These are phyloP conservation scores for Leptodermis oblonga DNA, from an alignment of 257 asterid species.

Conservation along the genomic window DNA sequence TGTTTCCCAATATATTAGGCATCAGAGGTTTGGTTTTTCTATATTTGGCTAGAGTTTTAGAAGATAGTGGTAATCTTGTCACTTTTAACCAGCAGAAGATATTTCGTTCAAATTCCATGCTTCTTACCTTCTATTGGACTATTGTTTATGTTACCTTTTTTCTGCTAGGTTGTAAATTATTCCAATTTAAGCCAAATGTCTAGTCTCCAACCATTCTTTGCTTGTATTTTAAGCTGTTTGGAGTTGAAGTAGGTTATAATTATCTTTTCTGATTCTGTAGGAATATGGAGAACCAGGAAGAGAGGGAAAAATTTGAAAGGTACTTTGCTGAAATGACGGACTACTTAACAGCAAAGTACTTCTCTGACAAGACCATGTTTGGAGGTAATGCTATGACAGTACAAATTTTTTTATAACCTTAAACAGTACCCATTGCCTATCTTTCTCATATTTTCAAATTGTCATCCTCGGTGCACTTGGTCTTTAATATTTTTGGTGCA, in stretches of 20 bases:
- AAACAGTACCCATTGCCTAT: background rate
- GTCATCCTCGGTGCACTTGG: background rate
- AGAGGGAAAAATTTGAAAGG: constrained; percentile 49
- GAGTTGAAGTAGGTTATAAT: constrained; percentile 3
- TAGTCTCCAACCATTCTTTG: background rate
- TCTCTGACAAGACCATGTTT: constrained; percentile 76
- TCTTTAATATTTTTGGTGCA: background rate
- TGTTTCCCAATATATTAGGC: background rate
- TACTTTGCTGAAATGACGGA: constrained; percentile 56
- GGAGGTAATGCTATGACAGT: constrained; percentile 54
- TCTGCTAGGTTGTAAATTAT: no score
- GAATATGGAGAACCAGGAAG: constrained; percentile 29
- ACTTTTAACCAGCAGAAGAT: no score
- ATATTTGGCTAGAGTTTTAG: no score
- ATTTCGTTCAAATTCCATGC: background rate
- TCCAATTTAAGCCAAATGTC: background rate
- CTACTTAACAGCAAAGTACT: constrained; percentile 62
- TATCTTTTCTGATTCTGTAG: constrained; percentile 17
- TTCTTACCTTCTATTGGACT: background rate
- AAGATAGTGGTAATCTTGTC: background rate
- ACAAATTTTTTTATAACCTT: background rate
- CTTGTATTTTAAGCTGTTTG: background rate
- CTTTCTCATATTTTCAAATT: background rate
- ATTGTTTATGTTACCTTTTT: background rate
- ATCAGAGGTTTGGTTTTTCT: background rate